Evolutionary conservation across 257 asterid species (phyloP), one percentile per base, ranked within the genome.

Genomic region (Nicotiana paniculata): DNA sequence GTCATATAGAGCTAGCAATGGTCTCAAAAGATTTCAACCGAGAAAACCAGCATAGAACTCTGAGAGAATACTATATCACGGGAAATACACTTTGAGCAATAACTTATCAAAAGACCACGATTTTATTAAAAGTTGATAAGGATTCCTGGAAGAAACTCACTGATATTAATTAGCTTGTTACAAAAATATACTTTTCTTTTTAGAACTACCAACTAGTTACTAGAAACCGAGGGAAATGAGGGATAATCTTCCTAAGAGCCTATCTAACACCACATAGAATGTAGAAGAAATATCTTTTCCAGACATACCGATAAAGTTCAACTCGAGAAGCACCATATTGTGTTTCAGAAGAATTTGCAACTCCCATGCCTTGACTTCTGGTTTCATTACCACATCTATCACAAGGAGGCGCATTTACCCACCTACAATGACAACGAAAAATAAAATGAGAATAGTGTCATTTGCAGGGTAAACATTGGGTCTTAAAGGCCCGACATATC

Each of bases 351-450:
- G 88, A 86, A 88, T 86, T 82, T 48, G 97, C 90, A 62, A 78
- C 86, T 72, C 96, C 98, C 97, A 89, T 91, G 85, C 97, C 97
- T 86, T 90, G 93, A 79, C 81, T 87, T 81, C 78, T 55, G 70
- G 98, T 96, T 75, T 93, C 97, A 83, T 80, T 86, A 48, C 84
- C 89, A 86, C 99, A 96, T 83, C 87, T 90, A 75, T 90, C 96
- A 85, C 99, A 96, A 78, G 98, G 92, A 86, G 99, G 98, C 48
- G 95, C 87, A 86, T 96, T 91, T 69, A 93, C 97, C 99, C 99
- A 96, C 93, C 99, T 94, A 84, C 69, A 86, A 85, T 82, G 63
- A 15, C 26, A 26, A 18, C 5, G 0, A 62, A 63, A 51, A 75
- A 24, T 6, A 51, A 48, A 28, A 26, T 3, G 79, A 75, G 46